These are phyloP conservation scores for Rugonectria rugulosa DNA, from an alignment of 2,329 filamentous ascomycete genomes.

Conservation along the genomic window DNA sequence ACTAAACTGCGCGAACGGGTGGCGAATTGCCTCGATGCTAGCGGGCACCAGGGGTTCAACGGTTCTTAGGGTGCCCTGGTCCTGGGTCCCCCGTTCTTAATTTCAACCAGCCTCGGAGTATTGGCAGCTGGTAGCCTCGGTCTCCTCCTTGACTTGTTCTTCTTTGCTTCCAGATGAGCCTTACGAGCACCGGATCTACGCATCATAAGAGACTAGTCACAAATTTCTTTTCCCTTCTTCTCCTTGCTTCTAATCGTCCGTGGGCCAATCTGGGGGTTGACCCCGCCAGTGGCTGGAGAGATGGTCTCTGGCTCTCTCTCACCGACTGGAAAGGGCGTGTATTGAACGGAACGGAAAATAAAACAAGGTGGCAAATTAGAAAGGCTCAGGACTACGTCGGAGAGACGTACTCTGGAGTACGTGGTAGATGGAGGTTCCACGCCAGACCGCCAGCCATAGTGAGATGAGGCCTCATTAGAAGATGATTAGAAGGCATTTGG, in stretches of 20 bases:
- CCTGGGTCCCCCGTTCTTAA: constrained; percentile 16
- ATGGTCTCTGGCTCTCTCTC: too few species aligned
- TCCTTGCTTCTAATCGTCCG: constrained; percentile 15
- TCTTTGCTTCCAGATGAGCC: constrained; percentile 9
- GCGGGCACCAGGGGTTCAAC: constrained; percentile 33
- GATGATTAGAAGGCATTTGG: not conserved
- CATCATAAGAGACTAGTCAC: constrained; percentile 20
- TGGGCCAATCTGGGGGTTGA: constrained; percentile 29
- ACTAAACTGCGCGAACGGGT: constrained; percentile 34
- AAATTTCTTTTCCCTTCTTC: constrained; percentile 25
- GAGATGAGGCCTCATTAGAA: constrained; percentile 20
- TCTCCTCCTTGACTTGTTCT: not conserved
- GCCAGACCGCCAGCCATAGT: constrained; percentile 18
- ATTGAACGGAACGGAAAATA: too few species aligned
- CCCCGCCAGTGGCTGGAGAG: not conserved
- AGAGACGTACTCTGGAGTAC: too few species aligned
- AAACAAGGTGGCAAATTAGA: constrained; percentile 30
- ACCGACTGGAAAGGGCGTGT: constrained; percentile 33
- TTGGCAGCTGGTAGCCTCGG: not conserved
- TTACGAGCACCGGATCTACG: constrained; percentile 4
- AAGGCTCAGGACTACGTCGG: constrained; percentile 21
- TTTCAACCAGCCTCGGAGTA: constrained; percentile 7
- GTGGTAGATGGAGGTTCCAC: constrained; percentile 11
- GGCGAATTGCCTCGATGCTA: constrained; percentile 36
- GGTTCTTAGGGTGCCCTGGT: constrained; percentile 28